Evolutionary conservation across 1,139 yeast genomes (phyloP), one percentile per base, ranked within the genome.

Genomic region (Candida gigantensis): DNA sequence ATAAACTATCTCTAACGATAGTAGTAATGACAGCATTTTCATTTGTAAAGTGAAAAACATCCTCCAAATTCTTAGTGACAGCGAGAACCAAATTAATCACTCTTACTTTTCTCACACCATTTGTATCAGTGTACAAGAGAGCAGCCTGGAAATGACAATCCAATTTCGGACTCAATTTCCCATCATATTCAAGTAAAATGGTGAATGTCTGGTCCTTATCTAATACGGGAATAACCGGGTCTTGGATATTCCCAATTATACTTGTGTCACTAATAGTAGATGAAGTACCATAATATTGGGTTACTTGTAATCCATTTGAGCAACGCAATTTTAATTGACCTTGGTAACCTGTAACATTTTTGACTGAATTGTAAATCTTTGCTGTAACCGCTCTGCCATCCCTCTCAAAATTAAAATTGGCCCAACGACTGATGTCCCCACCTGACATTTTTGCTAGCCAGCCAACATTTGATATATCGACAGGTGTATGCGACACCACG

Each of bases 71-170:
- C 45, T 82, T 85, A 6, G 94, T 78, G 9, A 88, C 92, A 0
- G 95, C 87, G 32, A 88, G 78, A n/a, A 83, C 82, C 41, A 80
- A 65, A 54, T 94, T 92, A 35, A 87, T 77, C 8, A 89, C 89
- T 46, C 99, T 74, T 9, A 92, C 94, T 47, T 87, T 83, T 47
- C 97, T 71, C 9, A 72, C 63, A 20, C 99, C 98, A 37, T 70
- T 69, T 3, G 70, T 55, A 36, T 90, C 85, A 0, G 97, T 92
- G 57, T 88, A 89, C 37, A 94, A 68, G 30, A 92, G 50, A 0
- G 97, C 97, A 2, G 88, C 85, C 62, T 92, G 99, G 68, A 90
- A 88, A 58, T 88, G 95, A 28, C 89, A 87, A 57, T 88, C 96
- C 26, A 76, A 72, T 41, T 79, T 79, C 3, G 85, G 69, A 40